These are phyloP conservation scores for Liquidambar formosana DNA, from an alignment of 164 flowering plant genomes.

Conservation along the genomic window DNA sequence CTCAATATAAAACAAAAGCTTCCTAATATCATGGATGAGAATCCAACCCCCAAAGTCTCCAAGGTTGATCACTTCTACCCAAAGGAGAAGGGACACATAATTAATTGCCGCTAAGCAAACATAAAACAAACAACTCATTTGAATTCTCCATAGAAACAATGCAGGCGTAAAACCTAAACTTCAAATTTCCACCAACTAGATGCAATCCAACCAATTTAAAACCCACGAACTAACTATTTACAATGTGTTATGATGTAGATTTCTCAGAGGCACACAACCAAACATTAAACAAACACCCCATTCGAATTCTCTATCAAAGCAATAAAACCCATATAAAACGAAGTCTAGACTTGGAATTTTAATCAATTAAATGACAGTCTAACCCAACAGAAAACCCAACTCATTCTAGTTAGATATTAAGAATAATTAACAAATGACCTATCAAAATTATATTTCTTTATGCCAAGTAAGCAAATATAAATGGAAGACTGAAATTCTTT, in stretches of 20 bases:
- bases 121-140: background rate
- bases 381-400: background rate
- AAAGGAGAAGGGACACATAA: too few relatives aligned
- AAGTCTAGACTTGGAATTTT: background rate
- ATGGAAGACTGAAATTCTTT: background rate
- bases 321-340: too few relatives aligned
- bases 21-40: too few relatives aligned
- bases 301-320: background rate
- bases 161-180: background rate
- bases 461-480: background rate
- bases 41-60: too few relatives aligned
- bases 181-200: background rate
- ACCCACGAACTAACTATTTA: too few relatives aligned
- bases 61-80: too few relatives aligned
- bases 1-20: too few relatives aligned
- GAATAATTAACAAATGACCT: background rate
- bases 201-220: background rate
- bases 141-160: background rate
- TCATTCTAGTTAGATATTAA: background rate
- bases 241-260: too few relatives aligned
- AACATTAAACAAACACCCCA: background rate
- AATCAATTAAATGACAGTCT: background rate
- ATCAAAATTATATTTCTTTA: background rate
- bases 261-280: background rate
- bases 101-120: too few relatives aligned